Evolutionary conservation across 176 grass and related monocot species (phyloP), one percentile per base, ranked within the genome.

Genomic region (Hyparrhenia diplandra): DNA sequence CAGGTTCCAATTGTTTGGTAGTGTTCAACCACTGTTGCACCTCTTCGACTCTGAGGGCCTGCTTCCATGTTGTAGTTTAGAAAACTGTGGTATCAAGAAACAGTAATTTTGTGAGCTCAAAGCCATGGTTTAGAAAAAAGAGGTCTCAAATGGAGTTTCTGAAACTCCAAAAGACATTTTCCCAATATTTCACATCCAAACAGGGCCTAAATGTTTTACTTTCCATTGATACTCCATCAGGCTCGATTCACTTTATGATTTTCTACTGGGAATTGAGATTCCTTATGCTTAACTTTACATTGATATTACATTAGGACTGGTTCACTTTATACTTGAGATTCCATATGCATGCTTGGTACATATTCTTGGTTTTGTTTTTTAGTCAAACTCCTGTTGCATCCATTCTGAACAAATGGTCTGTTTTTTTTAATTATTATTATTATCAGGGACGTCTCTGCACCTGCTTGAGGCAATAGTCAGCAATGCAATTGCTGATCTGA

Each of bases 401-500:
- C 7, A 1, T 73, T 85, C 42, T 92, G 51, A 82, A 82, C 55
- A 75, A 78, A 71, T 59, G 75, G 16, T 64, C 41, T 66, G 32
- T 54, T 77, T 82, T 92, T n/a, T n/a, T n/a, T n/a, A n/a, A n/a
- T n/a, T n/a, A n/a, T n/a, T n/a, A n/a, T n/a, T n/a, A n/a, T n/a
- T 72, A 78, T 43, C 78, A 98, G 95, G 95, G 69, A 93, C 83
- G 34, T 91, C 90, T 43, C 72, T 98, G 27, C 91, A 89, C 46
- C 76, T 98, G 83, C 86, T 94, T 64, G 78, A 98, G 72, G 82
- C 82, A 80, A 67, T 84, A 92, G 84, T 94, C 28, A 86, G 54
- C 45, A 98, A 93, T 91, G 90, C 86, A 75, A 68, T 90, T 86
- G 80, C 80, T 77, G 95, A 98, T 88, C 88, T 98, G 62, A 85